Evolutionary conservation across 2,329 filamentous ascomycete genomes (phyloP), one percentile per base, ranked within the genome.

Genomic region (Aureobasidium leucospermi): DNA sequence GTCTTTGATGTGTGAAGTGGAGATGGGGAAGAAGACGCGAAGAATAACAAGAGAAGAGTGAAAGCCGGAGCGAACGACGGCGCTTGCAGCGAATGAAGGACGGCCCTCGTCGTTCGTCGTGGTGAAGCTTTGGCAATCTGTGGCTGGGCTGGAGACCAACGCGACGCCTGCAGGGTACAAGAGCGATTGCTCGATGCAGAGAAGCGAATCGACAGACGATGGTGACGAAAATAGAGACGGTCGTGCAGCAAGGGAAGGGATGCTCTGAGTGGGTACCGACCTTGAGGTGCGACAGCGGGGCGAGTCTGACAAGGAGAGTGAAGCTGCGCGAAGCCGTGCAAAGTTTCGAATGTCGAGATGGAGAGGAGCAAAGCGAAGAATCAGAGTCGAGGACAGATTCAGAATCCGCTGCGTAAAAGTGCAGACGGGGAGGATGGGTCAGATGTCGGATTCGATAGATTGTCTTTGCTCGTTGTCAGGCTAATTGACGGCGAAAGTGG

Each of bases 391-490:
- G 15, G 15, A 19, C 16, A 42, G 16, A 42, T 23, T 23, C 23
- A 23, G 23, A 23, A 23, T 23, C 23, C 23, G 23, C 23, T n/a
- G 34, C 36, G 46, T 49, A 32, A 36, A 49, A 23, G 47, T 49
- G 47, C 32, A 58, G 43, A 38, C 19, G n/a, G 34, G 34, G 34
- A 43, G n/a, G 29, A 43, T 39, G 42, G 53, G 43, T 39, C 43
- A 39, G 43, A 58, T 47, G 43, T 58, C 55, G 15, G 55, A 39
- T 58, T 58, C 43, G 55, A 58, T 58, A 58, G 55, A 58, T 58
- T 48, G 55, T 11, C 32, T 43, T 31, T 34, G 55, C 38, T 58
- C 43, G 43, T 57, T 46, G 55, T 15, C 43, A n/a, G 31, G 55
- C 43, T 58, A 48, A 48, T 47, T 58, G 52, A 19, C 34, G 43